A percentile compares a stretch with the other conserved stretches of the same genome.
phyloP scores from a whole-genome alignment of 768 basidiomycete species.

The Mycena amicta region DNA sequence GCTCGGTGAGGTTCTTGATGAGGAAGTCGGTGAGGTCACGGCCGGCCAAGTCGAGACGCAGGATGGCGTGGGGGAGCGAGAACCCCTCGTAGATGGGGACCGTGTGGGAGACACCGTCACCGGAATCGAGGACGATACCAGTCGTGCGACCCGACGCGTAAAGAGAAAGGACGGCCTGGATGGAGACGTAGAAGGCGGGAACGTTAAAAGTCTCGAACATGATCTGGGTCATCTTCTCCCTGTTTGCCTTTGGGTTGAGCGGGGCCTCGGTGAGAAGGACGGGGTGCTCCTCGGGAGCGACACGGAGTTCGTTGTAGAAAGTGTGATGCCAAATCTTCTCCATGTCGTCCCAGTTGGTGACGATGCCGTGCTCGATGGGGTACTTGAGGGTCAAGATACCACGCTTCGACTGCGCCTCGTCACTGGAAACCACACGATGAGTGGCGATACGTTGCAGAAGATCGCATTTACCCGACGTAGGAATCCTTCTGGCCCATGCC shows the following conservation, averaged over 20 bases:
- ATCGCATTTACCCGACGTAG: slow-evolving; percentile 79
- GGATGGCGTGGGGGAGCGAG: slow-evolving; percentile 89
- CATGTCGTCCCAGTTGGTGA: slow-evolving; percentile 99
- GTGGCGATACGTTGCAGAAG: slow-evolving; percentile 19
- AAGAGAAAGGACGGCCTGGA: slow-evolving; percentile 88
- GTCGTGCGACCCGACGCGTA: slow-evolving; percentile 96
- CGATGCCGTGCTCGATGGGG: slow-evolving; percentile 92
- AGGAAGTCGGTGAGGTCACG: slow-evolving; percentile 87
- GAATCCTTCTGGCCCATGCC: slow-evolving; percentile 98
- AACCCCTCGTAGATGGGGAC: slow-evolving; percentile 97
- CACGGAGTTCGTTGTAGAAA: slow-evolving; percentile 94
- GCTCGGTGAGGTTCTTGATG: slow-evolving; percentile 85
- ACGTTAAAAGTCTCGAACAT: slow-evolving; percentile 97
- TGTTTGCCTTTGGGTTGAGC: slow-evolving; percentile 89
- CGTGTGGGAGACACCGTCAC: slow-evolving; percentile 95
- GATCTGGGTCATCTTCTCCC: slow-evolving; percentile 95
- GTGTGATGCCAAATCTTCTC: slow-evolving; percentile 99
- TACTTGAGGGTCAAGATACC: slow-evolving; percentile 93
- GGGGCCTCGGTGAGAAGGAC: slow-evolving; percentile 91
- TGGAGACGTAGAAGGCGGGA: slow-evolving; percentile 89
- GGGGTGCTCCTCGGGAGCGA: slow-evolving; percentile 91
- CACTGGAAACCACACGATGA: slow-evolving; percentile 43
- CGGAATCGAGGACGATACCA: slow-evolving; percentile 93
- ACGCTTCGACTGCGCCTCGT: slow-evolving; percentile 92
- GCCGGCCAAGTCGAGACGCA: slow-evolving; percentile 89